Conservation (phyloP, 805 yeast genomes). For the Saturnispora galanensis region DNA sequence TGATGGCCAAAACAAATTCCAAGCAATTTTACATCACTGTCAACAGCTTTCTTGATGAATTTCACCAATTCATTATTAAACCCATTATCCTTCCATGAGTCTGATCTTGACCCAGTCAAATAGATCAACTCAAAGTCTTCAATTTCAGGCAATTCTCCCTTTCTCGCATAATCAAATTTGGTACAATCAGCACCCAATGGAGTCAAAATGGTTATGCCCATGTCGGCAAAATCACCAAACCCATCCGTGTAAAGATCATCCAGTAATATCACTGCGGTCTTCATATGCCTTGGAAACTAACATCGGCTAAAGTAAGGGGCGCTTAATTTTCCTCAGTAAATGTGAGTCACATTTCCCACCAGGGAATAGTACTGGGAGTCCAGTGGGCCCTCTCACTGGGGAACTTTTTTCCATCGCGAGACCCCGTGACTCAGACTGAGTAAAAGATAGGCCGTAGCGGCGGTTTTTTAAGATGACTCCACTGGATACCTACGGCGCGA, state of each 20-base stretch:
- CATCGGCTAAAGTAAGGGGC: too few relatives aligned
- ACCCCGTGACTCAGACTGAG: too few relatives aligned
- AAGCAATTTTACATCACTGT: conserved; percentile 35
- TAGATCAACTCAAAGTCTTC: conserved; percentile 32
- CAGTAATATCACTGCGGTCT: conserved; percentile 10
- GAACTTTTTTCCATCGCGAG: too few relatives aligned
- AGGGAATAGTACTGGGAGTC: too few relatives aligned
- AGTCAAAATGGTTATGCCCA: conserved; percentile 24
- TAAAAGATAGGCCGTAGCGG: too few relatives aligned
- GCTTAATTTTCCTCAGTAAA: too few relatives aligned
- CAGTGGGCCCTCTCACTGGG: too few relatives aligned
- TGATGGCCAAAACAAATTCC: conserved; percentile 92
- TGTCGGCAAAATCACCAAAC: conserved; percentile 49
- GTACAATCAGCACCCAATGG: conserved; percentile 15
- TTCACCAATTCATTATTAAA: conserved; percentile 27
- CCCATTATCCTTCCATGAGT: conserved; percentile 38
- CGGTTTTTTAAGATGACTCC: neutral
- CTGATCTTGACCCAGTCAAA: conserved; percentile 44
- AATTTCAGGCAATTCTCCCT: conserved; percentile 16
- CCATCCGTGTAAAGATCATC: conserved; percentile 6
- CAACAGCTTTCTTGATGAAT: conserved; percentile 22
- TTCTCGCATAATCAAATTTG: conserved; percentile 31
- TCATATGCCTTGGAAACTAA: neutral
- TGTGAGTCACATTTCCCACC: too few relatives aligned
- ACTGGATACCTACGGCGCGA: neutral